Evolutionary conservation across 805 yeast species (phyloP).

Genomic region (Henningerozyma blattae): DNA sequence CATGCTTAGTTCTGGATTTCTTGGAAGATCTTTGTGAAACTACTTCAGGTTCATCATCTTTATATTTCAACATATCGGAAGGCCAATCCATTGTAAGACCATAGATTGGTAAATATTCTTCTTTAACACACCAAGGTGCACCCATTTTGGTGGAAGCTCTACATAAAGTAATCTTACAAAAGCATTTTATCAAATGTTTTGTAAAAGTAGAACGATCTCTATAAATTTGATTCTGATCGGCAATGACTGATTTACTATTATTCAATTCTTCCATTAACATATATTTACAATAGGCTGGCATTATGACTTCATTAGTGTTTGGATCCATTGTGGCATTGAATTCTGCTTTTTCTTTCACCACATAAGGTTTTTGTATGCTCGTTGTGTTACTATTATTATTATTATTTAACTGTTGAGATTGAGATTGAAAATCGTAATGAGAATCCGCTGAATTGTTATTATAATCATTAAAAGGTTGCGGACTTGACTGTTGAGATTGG

Average conservation of each 20-base stretch:
- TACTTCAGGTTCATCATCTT: constrained; percentile 17
- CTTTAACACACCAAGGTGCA: constrained; percentile 91
- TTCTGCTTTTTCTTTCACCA: constrained; percentile 77
- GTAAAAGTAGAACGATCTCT: constrained; percentile 84
- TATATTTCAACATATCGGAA: constrained; percentile 17
- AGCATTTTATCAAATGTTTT: constrained; percentile 81
- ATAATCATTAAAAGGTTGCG: too few relatives aligned
- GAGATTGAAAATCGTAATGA: constrained; percentile 1
- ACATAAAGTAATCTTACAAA: constrained; percentile 57
- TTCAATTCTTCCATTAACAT: constrained; percentile 47
- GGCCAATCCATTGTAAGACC: constrained; percentile 26
- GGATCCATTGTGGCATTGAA: constrained; percentile 39
- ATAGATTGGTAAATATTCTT: constrained; percentile 36
- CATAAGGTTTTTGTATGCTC: constrained; percentile 32
- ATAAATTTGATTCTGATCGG: constrained; percentile 59
- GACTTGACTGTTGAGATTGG: constrained; percentile 10
- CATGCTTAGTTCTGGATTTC: neutral
- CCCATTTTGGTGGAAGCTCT: constrained; percentile 74
- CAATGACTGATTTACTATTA: constrained; percentile 48
- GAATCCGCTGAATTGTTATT: constrained; percentile 1
- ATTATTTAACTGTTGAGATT: neutral
- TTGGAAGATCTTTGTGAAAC: neutral
- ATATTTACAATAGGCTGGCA: constrained; percentile 53
- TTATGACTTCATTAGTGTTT: constrained; percentile 23
- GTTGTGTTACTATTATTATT: constrained; percentile 8